Base-by-base conservation (phyloP, 345 rosid species). In the Dipteronia sinensis region DNA sequence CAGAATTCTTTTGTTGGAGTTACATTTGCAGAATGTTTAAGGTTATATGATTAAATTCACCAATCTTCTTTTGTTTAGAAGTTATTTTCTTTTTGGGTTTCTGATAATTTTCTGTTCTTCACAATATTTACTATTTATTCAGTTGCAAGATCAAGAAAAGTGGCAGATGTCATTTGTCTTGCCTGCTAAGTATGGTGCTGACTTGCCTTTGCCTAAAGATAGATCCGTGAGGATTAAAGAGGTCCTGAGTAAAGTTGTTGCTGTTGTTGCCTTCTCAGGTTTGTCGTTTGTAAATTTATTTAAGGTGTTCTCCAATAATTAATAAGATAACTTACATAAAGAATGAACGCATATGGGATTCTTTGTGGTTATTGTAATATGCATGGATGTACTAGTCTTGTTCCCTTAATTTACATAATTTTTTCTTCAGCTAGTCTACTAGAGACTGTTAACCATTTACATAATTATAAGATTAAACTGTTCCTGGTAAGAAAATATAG, bases 121-220 rank as follows among this genome's bases (percentile, higher is more conserved):
- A 51, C 56, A 3, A 15, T 6, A 13, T 71, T 73, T 74, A 53
- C 16, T 73, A 62, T 25, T 72, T 75, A 17, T 74, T 20, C 79
- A 92, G 98, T 71, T 75, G 69, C 83, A 84, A 84, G 85, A 87
- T 80, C 83, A 86, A 87, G 88, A 83, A n/a, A 88, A 85, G 75
- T 92, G 99, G 98, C 81, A 79, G 82, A 93, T 93, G 99, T 93
- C 98, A 46, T 95, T 95, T 84, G 93, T 95, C 83, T 76, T 95
- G 93, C 97, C 99, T 12, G 85, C 94, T 6, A 92, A 91, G 86
- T 92, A 92, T 76, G 96, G 99, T 79, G 86, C 92, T 2, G 29
- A 87, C 81, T 78, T 95, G 81, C 97, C 98, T 34, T 76, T 85
- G 74, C 97, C 98, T 12, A 88, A 89, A 77, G 98, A 95, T 87